A percentile compares a stretch with the other conserved stretches of the same genome.
Evolutionary conservation across 2,329 filamentous ascomycete genomes (phyloP).

Genomic region (Claviceps maximensis): DNA sequence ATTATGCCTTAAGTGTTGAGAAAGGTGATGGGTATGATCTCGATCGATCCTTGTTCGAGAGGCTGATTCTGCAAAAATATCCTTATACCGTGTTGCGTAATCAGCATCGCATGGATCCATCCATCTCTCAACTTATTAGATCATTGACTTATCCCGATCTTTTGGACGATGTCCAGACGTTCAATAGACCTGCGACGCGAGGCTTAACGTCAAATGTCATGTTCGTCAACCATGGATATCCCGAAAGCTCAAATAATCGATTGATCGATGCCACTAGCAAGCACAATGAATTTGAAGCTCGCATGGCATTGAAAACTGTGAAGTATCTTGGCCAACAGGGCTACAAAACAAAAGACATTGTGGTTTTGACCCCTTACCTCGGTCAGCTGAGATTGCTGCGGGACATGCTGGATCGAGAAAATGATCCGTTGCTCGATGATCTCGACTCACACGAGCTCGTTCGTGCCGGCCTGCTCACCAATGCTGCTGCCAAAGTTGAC

Average conservation of each 20-base stretch:
- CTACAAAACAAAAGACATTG: slow-evolving; percentile 50
- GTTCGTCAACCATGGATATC: slow-evolving; percentile 50
- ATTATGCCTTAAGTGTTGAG: slow-evolving; percentile 47
- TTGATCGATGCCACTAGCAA: slow-evolving; percentile 39
- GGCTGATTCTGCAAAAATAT: slow-evolving; percentile 43
- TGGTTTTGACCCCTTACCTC: slow-evolving; percentile 59
- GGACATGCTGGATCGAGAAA: slow-evolving; percentile 37
- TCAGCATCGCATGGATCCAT: slow-evolving; percentile 57
- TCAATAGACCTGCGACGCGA: slow-evolving; percentile 29
- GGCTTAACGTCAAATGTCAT: slow-evolving; percentile 41
- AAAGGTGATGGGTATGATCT: slow-evolving; percentile 53
- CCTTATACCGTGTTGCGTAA: slow-evolving; percentile 39
- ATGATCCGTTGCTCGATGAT: slow-evolving; percentile 55
- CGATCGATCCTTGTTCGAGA: slow-evolving; percentile 56
- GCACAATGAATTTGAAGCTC: slow-evolving; percentile 47
- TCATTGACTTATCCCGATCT: slow-evolving; percentile 49
- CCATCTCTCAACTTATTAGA: slow-evolving; percentile 48
- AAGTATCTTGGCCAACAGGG: slow-evolving; percentile 59
- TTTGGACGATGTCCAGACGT: slow-evolving; percentile 38
- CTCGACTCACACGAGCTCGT: slow-evolving; percentile 49
- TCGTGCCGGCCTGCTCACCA: slow-evolving; percentile 44
- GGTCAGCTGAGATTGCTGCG: slow-evolving; percentile 50
- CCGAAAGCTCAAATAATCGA: slow-evolving; percentile 32
- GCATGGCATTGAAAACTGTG: slow-evolving; percentile 52
- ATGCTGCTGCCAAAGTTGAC: slow-evolving; percentile 34